Conservation (phyloP, 2,329 filamentous ascomycete species). For the Colletotrichum plurivorum region DNA sequence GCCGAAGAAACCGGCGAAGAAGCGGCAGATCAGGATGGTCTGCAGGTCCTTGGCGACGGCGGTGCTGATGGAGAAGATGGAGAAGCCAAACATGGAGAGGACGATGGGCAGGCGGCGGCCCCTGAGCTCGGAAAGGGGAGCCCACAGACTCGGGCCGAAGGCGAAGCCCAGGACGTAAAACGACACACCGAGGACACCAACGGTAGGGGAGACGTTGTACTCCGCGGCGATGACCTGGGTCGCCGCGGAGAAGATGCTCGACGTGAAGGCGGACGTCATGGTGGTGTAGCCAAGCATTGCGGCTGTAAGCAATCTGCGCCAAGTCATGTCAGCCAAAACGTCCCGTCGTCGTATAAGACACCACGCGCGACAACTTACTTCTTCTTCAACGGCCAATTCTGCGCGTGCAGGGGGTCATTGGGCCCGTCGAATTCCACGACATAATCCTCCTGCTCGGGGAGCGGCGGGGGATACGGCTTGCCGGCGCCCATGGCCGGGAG, state of each 20-base stretch:
- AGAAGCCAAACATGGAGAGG: constrained; percentile 77
- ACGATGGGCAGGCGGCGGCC: constrained; percentile 76
- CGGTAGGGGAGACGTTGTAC: constrained; percentile 73
- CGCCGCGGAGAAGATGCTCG: constrained; percentile 81
- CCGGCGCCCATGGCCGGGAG: constrained; percentile 79
- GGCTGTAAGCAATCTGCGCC: constrained; percentile 69
- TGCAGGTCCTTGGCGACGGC: constrained; percentile 78
- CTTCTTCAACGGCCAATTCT: constrained; percentile 87
- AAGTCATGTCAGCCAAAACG: constrained; percentile 27
- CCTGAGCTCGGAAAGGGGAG: constrained; percentile 79
- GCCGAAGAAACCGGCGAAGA: constrained; percentile 81
- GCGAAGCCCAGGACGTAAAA: constrained; percentile 82
- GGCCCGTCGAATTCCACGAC: constrained; percentile 89
- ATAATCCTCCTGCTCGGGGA: constrained; percentile 82
- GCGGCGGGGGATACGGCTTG: constrained; percentile 79
- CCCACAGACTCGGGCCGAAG: constrained; percentile 79
- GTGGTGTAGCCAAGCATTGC: constrained; percentile 82
- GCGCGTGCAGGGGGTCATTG: constrained; percentile 86
- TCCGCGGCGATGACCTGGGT: constrained; percentile 68
- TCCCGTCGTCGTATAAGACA: constrained; percentile 23
- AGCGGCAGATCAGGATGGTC: constrained; percentile 78
- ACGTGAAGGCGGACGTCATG: constrained; percentile 78
- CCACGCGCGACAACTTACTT: constrained; percentile 68
- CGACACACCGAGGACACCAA: constrained; percentile 75
- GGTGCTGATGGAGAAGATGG: constrained; percentile 75